phyloP scores from a whole-genome alignment of 1,284 basidiomycete species.

The Heimioporus punctisporus region DNA sequence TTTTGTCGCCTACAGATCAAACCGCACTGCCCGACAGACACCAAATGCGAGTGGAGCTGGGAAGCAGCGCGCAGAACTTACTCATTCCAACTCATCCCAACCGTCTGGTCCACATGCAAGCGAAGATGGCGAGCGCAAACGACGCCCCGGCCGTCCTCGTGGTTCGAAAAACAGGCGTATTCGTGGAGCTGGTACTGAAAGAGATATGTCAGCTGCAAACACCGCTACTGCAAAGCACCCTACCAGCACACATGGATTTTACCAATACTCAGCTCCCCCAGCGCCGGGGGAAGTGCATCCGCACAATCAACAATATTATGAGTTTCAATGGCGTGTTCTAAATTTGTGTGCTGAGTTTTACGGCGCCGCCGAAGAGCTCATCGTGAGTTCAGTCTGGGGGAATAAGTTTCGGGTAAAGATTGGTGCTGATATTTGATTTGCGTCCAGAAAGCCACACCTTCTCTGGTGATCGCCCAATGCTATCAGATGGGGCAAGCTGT shows the following conservation, averaged over 20 bases:
- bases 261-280: constrained; percentile 31
- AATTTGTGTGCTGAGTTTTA: constrained; percentile 84
- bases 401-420: constrained; percentile 7
- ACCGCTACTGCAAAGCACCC: constrained; percentile 22
- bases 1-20: constrained; percentile 22
- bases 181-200: constrained; percentile 35
- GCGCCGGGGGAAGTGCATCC: constrained; percentile 50
- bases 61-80: constrained; percentile 20
- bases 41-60: constrained; percentile 14
- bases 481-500: constrained; percentile 70
- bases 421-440: constrained; percentile 8
- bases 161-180: constrained; percentile 74
- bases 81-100: constrained; percentile 17
- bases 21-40: constrained; percentile 16
- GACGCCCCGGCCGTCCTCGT: constrained; percentile 71
- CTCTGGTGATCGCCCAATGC: constrained; percentile 75
- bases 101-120: constrained; percentile 16
- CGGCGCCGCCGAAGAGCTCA: constrained; percentile 78
- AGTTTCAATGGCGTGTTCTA: constrained; percentile 82
- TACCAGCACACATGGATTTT: constrained; percentile 25
- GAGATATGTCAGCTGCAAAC: constrained; percentile 17
- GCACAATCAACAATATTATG: constrained; percentile 77
- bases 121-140: constrained; percentile 47
- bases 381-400: constrained; percentile 51
- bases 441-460: constrained; percentile 68